Conservation (phyloP, 2,329 filamentous ascomycete genomes). For the Penicillium vulpinum region DNA sequence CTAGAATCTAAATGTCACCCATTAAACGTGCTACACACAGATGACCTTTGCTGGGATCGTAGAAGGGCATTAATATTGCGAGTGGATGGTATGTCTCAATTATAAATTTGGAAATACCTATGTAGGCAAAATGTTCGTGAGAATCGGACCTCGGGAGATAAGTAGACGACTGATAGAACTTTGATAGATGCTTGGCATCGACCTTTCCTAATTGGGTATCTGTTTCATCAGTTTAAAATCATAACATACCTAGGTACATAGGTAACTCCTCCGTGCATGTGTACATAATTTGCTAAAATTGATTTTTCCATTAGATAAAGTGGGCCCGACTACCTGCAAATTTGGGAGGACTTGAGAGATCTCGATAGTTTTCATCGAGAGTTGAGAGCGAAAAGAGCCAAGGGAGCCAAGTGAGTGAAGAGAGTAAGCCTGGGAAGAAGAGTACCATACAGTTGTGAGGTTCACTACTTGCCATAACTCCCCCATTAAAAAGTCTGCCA, state of each 20-base stretch:
- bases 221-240: constrained; percentile 8
- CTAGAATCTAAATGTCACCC: too few relatives aligned
- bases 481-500: not conserved
- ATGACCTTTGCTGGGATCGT: too few relatives aligned
- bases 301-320: not conserved
- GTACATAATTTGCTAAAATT: not conserved
- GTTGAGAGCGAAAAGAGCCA: not conserved
- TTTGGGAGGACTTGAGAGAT: too few relatives aligned
- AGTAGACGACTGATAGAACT: not conserved
- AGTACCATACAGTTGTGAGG: not conserved
- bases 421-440: too few relatives aligned
- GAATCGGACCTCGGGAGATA: not conserved
- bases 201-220: constrained; percentile 12
- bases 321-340: not conserved
- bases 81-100: too few relatives aligned
- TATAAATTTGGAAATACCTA: too few relatives aligned
- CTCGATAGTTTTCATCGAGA: too few relatives aligned
- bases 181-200: not conserved
- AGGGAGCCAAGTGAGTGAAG: not conserved
- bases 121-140: constrained; percentile 6
- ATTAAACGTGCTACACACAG: too few relatives aligned
- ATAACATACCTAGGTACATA: not conserved
- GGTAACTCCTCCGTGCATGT: too few relatives aligned
- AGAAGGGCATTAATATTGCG: too few relatives aligned
- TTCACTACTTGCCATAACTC: not conserved